Evolutionary conservation across 257 asterid genomes (phyloP).

Genomic region (Nicotiana paniculata): DNA sequence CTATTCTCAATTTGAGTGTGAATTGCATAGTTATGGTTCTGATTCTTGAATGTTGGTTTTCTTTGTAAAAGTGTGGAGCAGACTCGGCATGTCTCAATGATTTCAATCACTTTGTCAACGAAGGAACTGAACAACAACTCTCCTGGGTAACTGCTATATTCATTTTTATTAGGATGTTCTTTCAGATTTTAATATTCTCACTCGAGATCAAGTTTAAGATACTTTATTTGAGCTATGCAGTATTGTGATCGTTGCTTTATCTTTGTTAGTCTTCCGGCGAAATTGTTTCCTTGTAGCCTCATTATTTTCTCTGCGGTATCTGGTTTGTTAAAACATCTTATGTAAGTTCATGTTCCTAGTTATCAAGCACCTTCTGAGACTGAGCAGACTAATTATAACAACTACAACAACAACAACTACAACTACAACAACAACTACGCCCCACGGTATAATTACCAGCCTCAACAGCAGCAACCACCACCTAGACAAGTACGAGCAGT

Average conservation of each 20-base stretch:
- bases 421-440: not conserved
- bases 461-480: constrained; percentile 33
- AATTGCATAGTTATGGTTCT: not conserved
- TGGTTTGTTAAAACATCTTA: constrained; percentile 1
- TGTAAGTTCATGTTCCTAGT: constrained; percentile 25
- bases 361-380: constrained; percentile 73
- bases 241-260: not conserved
- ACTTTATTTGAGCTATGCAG: not conserved
- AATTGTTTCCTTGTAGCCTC: not conserved
- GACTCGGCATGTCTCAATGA: constrained; percentile 95
- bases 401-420: constrained; percentile 2
- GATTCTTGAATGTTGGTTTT: not conserved
- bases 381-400: constrained; percentile 33
- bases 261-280: not conserved
- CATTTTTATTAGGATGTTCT: not conserved
- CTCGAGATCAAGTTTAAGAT: not conserved
- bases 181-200: not conserved
- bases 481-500: constrained; percentile 58
- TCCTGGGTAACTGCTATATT: constrained; percentile 54
- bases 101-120: constrained; percentile 74
- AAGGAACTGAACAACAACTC: constrained; percentile 82
- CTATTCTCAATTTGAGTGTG: not conserved
- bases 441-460: constrained; percentile 50
- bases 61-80: constrained; percentile 75
- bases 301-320: not conserved